Evolutionary conservation across 2,329 filamentous ascomycete genomes (phyloP).

Genomic region (Cladobotryum protrusum): DNA sequence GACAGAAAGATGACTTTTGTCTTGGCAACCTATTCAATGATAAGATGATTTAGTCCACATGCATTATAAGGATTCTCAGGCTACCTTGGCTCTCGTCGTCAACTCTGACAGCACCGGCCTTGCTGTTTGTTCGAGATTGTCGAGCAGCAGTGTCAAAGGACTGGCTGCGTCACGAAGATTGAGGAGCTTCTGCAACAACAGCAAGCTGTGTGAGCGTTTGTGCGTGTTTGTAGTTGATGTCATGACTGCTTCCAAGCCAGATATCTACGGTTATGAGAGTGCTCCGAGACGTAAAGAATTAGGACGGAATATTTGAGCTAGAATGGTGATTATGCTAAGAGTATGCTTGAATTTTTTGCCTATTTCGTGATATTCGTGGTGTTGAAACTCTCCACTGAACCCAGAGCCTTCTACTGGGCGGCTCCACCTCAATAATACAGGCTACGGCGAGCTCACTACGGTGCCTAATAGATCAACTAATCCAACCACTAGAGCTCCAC

Average conservation of each 20-base stretch:
- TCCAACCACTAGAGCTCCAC: not conserved
- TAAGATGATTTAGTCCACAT: not conserved
- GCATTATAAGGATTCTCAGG: not conserved
- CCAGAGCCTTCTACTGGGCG: no score
- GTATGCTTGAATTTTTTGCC: no score
- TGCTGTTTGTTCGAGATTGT: conserved; percentile 77
- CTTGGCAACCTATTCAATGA: conserved; percentile 45
- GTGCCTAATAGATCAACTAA: no score
- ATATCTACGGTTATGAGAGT: no score
- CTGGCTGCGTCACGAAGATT: conserved; percentile 73
- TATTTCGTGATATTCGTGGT: no score
- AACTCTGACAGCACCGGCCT: conserved; percentile 67
- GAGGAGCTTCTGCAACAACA: conserved; percentile 76
- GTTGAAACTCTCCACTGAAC: no score
- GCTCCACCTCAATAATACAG: no score
- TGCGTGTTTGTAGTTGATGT: conserved; percentile 55
- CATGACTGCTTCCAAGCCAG: conserved; percentile 33
- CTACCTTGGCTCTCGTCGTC: conserved; percentile 65
- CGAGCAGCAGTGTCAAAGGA: conserved; percentile 79
- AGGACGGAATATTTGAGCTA: no score
- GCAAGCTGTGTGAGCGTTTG: conserved; percentile 74
- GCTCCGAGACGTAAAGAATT: no score
- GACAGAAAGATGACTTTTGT: conserved; percentile 69
- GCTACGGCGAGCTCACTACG: no score
- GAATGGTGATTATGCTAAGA: no score